phyloP scores from a whole-genome alignment of 2,329 filamentous ascomycete genomes.

The Colletotrichum magnum region DNA sequence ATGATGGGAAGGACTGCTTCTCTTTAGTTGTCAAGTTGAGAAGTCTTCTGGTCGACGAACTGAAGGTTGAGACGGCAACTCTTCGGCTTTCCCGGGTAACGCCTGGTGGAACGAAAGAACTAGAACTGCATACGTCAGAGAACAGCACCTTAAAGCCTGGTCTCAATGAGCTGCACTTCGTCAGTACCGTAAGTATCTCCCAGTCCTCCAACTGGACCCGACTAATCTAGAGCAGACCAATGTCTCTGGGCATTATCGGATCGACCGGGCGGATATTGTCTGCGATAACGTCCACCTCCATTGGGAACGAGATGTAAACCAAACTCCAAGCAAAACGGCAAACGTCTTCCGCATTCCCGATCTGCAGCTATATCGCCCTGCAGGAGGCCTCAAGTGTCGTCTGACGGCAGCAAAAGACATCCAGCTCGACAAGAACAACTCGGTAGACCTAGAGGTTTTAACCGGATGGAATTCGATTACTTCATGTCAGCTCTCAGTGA shows the following conservation, averaged over 20 bases:
- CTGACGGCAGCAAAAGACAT: slow-evolving; percentile 78
- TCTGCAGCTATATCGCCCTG: slow-evolving; percentile 81
- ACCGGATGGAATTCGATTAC: slow-evolving; percentile 81
- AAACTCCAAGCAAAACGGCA: slow-evolving; percentile 60
- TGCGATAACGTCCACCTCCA: slow-evolving; percentile 75
- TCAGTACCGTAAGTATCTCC: slow-evolving; percentile 51
- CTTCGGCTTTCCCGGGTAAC: slow-evolving; percentile 47
- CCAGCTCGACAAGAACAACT: slow-evolving; percentile 84
- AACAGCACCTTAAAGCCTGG: slow-evolving; percentile 68
- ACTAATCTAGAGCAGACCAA: slow-evolving; percentile 64
- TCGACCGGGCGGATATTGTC: slow-evolving; percentile 79
- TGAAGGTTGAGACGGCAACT: slow-evolving; percentile 72
- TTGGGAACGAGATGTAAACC: slow-evolving; percentile 72
- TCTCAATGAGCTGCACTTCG: slow-evolving; percentile 49
- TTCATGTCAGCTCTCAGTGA: slow-evolving; percentile 72
- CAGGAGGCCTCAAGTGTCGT: slow-evolving; percentile 77
- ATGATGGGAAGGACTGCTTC: slow-evolving; percentile 81
- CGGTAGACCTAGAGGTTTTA: slow-evolving; percentile 79
- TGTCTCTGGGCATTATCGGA: slow-evolving; percentile 80
- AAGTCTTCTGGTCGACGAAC: slow-evolving; percentile 79
- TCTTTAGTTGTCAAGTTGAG: slow-evolving; percentile 76
- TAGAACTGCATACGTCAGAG: slow-evolving; percentile 51
- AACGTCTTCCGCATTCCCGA: slow-evolving; percentile 71
- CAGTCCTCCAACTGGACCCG: not conserved
- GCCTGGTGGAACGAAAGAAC: slow-evolving; percentile 62